A percentile compares a stretch with the other conserved stretches of the same genome.
Evolutionary conservation across 1,139 yeast species (phyloP).

Genomic region (Magnusiomyces suaveolens): DNA sequence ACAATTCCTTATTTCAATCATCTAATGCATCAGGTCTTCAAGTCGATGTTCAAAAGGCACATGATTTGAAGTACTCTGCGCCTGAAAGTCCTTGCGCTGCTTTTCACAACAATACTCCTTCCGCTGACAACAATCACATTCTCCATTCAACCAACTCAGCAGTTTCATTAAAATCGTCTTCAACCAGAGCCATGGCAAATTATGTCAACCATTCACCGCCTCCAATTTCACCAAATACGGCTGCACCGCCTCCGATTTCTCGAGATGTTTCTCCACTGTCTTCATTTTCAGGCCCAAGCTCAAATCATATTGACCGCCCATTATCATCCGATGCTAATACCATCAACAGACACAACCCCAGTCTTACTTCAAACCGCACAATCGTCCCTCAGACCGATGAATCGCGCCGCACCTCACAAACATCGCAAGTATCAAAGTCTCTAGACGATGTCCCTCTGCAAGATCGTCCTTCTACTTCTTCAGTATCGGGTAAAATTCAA

Average conservation of each 20-base stretch:
- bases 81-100: neutral
- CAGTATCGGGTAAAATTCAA: neutral
- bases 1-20: neutral
- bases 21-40: neutral
- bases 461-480: slow-evolving; percentile 2
- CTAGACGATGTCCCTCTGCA: slow-evolving; percentile 11
- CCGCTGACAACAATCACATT: no score
- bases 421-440: slow-evolving; percentile 14
- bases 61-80: no score
- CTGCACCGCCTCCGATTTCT: slow-evolving; percentile 4
- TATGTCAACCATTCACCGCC: neutral
- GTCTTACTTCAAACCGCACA: neutral
- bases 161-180: no score
- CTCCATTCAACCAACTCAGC: no score
- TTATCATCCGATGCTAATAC: neutral
- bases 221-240: slow-evolving; percentile 4
- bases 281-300: slow-evolving; percentile 10
- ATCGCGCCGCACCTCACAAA: neutral
- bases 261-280: slow-evolving; percentile 12
- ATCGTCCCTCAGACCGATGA: neutral
- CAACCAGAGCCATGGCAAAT: neutral
- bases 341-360: neutral
- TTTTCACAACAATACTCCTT: neutral
- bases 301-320: neutral
- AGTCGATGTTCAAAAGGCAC: neutral